Evolutionary conservation across 352 stramenopile species (phyloP), one percentile per base, ranked within the genome.

Genomic region (Globisporangium nunn): DNA sequence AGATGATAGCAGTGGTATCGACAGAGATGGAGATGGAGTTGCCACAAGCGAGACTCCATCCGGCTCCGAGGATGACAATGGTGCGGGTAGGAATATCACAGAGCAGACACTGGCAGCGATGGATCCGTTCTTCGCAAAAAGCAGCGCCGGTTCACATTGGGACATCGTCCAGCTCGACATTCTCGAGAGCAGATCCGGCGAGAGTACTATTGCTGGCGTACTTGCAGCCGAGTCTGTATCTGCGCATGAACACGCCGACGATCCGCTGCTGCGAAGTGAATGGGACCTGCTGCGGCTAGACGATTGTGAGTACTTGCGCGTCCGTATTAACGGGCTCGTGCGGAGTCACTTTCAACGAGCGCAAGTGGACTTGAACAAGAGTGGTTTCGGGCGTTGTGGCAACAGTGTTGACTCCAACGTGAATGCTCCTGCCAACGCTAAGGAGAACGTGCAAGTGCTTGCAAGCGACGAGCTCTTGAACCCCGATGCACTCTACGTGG

Each of bases 221-320:
- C 50, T 30, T 6, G 37, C 67, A 35, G 39, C 47, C 59, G 30
- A 55, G 54, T 18, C 18, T 15, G 17, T 18, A 29, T 18, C 43
- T 29, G 43, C 43, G 6, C 17, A 30, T 15, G 43, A 48, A 10
- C 18, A 49, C 44, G 64, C 66, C 37, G 64, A 75, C 10, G 73
- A 80, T 14, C 40, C 63, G 14, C 56, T 82, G 10, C 56, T 82
- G 6, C 30, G 48, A 3, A 80, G 63, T 23, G 73, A 80, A 48
- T 78, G 71, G 71, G 59, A 73, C 37, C 49, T 82, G 10, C 61
- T 80, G 6, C 52, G 50, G 10, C 43, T 84, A 0, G 50, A 68
- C 6, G 74, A 84, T 49, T 30, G 43, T 1, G 62, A 54, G 35
- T 86, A 81, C 30, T 30, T 76, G 18, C 61, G 66, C 15, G 48